These are phyloP conservation scores for Buxus sempervirens DNA, from an alignment of 164 flowering plant genomes.

Conservation along the genomic window DNA sequence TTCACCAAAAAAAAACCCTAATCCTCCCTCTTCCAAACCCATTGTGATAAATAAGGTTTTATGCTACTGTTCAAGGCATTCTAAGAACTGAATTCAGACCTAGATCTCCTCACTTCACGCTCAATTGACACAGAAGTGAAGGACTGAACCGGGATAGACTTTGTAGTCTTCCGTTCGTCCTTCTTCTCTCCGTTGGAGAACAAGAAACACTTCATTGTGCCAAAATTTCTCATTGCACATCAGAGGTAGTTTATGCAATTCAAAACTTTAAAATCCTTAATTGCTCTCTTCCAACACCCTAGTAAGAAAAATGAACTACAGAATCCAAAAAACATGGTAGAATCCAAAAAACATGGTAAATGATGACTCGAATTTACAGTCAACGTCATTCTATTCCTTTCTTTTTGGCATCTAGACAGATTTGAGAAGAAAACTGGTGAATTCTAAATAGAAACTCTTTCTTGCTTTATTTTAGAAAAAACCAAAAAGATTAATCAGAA, in stretches of 20 bases:
- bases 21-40: no score
- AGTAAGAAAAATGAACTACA: no score
- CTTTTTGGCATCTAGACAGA: background rate
- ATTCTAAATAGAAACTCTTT: background rate
- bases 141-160: slow-evolving; percentile 37
- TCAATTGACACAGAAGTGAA: slow-evolving; percentile 32
- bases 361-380: background rate
- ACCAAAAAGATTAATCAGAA: background rate
- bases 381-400: background rate
- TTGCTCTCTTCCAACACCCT: background rate
- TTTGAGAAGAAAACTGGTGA: background rate
- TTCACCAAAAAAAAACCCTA: no score
- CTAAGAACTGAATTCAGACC: slow-evolving; percentile 63
- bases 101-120: slow-evolving; percentile 38
- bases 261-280: background rate
- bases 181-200: slow-evolving; percentile 40
- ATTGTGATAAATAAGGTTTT: no score
- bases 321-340: no score
- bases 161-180: slow-evolving; percentile 39
- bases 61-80: slow-evolving; percentile 52
- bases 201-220: slow-evolving; percentile 63
- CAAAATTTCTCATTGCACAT: slow-evolving; percentile 25
- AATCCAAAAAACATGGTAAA: no score
- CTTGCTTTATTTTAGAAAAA: no score
- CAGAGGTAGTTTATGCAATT: slow-evolving; percentile 1